Conservation (phyloP, 2,329 filamentous ascomycete genomes). For the Hypoxylon sp. region DNA sequence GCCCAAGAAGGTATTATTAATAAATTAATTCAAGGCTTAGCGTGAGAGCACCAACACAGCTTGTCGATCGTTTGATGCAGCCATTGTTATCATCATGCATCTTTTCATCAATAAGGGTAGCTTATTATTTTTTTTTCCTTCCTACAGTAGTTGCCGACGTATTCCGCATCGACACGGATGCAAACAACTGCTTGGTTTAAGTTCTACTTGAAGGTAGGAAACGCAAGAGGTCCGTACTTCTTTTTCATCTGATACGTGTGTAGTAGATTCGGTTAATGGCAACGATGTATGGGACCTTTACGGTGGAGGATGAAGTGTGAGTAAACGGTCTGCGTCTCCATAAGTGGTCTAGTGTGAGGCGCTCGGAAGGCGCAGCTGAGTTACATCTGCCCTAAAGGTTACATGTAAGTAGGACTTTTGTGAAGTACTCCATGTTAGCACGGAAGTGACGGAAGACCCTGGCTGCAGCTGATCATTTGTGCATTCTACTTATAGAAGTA, state of each 20-base stretch:
- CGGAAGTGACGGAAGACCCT: conserved; percentile 30
- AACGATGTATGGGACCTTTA: conserved; percentile 33
- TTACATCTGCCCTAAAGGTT: conserved; percentile 42
- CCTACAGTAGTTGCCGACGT: conserved; percentile 3
- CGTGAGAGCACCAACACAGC: conserved; percentile 22
- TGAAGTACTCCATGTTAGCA: conserved; percentile 42
- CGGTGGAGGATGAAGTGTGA: conserved; percentile 17
- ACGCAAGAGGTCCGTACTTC: conserved; percentile 2
- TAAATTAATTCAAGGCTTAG: conserved; percentile 41
- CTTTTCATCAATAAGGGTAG: conserved; percentile 4
- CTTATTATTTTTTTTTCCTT: conserved; percentile 11
- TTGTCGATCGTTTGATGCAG: conserved; percentile 31
- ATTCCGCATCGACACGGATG: conserved; percentile 18
- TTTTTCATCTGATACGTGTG: conserved; percentile 16
- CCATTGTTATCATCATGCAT: conserved; percentile 29
- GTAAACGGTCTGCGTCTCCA: conserved; percentile 32
- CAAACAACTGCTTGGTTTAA: conserved; percentile 1
- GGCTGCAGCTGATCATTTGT: conserved; percentile 4
- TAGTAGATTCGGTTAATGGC: conserved; percentile 27
- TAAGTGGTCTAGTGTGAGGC: conserved; percentile 46
- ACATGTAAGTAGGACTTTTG: conserved; percentile 49
- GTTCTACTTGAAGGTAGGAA: background rate
- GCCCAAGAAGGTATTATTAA: conserved; percentile 36
- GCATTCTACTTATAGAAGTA: conserved; percentile 24
- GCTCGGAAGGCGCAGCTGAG: conserved; percentile 48